Evolutionary conservation across 495 filamentous ascomycete genomes (phyloP), one percentile per base, ranked within the genome.

Genomic region (Xylaria grammica): DNA sequence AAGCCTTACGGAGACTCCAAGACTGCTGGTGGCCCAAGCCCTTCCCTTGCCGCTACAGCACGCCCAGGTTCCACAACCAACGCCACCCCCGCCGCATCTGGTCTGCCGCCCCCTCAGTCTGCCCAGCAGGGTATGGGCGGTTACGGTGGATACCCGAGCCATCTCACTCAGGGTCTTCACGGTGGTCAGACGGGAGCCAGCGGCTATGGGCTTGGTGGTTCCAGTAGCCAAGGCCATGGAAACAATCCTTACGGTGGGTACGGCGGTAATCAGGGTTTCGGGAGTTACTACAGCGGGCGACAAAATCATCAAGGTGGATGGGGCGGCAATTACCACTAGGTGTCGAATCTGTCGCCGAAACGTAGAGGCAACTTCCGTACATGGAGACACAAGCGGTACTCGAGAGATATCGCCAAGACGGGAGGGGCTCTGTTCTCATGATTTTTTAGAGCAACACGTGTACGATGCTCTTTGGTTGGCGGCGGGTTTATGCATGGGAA

Each of bases 61-160:
- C 90, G 93, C 61, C 93, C 93, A 17, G 92, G 91, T 20, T 96
- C 93, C 34, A 92, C 93, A 15, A 88, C 90, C 15, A 95, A 93
- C 76, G 88, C 84, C 65, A 84, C 82, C 15, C 85, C 86, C 19
- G 85, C 84, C 7, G 90, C 92, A 73, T 68, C 74, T 19, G 86
- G 89, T 32, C 82, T 94, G 49, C 92, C 91, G 29, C 90, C 90
- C 26, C 87, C 90, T 42, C 93, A 94, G 77, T 87, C 86, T 11
- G 85, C 87, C 64, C 83, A 81, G 64, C 81, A 82, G 69, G 77
- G 81, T 20, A 85, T 87, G 74, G 83, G 84, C 45, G 84, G 81
- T 34, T 94, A 92, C 71, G 86, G 89, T 34, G 88, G 86, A 36
- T 95, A 96, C 71, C 90, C 90, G 17, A 79, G 80, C 65, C 89